Base-by-base conservation (phyloP, 371 early-diverging fungal genomes). In the Aphelidium insulamus region DNA sequence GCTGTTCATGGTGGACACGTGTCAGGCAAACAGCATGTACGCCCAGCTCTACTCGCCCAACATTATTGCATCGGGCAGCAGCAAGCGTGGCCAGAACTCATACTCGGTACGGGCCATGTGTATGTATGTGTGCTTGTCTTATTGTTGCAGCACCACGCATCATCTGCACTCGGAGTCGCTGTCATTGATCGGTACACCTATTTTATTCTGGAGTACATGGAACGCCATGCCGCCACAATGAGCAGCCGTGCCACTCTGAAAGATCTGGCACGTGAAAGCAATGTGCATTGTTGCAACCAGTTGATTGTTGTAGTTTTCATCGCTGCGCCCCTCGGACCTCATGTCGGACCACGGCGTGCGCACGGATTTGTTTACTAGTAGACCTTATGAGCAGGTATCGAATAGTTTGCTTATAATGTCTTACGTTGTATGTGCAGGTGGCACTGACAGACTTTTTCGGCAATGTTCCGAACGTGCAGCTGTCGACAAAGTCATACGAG, bases 131-230 rank as follows among this genome's bases (percentile, higher is more conserved):
- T 31, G 18, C 32, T 21, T 28, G 1, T 9, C 7, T 34, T 15
- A 22, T n/a, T n/a, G 18, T 4, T 6, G n/a, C 48, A 72, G 65
- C 78, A 95, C 53, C 83, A 83, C 43, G 66, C 69, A 16, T 88
- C 88, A 48, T 50, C 52, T 14, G 90, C 87, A 26, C 62, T 95
- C 36, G 95, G 95, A 14, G 86, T 91, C 1, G 81, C 86, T 23
- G 86, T 95, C 1, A 84, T 95, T 44, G 95, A 95, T 48, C 71
- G 95, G 22, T 92, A 72, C 46, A 95, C 95, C 0, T 86, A 88
- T 41, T 85, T 76, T 40, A 79, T 78, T 37, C 50, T 91, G 27
- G 83, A 90, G 35, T 76, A 76, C 24, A 58, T 91, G 23, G 90
- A 94, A 47, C 63, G 66, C 7, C n/a, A n/a, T n/a, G n/a, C n/a